Conservation (phyloP, 2,329 filamentous ascomycete genomes). For the Diaporthe vaccinii region DNA sequence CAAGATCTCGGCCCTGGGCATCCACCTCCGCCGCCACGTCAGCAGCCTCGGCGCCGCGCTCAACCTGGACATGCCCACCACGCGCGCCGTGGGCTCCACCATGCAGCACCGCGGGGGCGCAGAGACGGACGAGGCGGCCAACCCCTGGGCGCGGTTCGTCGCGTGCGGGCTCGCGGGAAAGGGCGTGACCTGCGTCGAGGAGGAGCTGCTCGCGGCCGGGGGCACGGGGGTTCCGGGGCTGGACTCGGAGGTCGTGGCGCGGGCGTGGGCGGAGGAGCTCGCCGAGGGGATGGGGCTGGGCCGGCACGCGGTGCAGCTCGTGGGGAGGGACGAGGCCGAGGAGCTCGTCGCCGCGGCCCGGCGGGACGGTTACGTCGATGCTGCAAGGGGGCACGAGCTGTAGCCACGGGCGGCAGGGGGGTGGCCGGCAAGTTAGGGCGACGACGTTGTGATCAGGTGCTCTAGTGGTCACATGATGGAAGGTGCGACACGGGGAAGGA, state of each 20-base stretch:
- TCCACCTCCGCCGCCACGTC: constrained; percentile 89
- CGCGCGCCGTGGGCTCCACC: constrained; percentile 36
- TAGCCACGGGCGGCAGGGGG: not conserved
- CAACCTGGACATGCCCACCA: constrained; percentile 76
- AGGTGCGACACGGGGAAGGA: constrained; percentile 26
- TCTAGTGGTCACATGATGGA: constrained; percentile 15
- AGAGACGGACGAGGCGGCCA: constrained; percentile 46
- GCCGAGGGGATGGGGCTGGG: constrained; percentile 35
- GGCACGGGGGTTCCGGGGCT: constrained; percentile 32
- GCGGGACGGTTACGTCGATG: constrained; percentile 31
- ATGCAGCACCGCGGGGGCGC: constrained; percentile 60
- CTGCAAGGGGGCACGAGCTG: constrained; percentile 31
- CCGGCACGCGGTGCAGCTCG: constrained; percentile 18
- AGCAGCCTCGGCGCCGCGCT: constrained; percentile 88
- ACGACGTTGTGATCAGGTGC: not conserved
- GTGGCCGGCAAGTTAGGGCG: not conserved
- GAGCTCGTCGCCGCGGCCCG: constrained; percentile 29
- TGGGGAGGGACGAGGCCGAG: constrained; percentile 29
- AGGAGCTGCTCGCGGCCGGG: constrained; percentile 56
- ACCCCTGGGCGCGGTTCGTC: constrained; percentile 80
- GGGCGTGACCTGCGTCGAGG: constrained; percentile 80
- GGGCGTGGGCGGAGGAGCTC: constrained; percentile 41
- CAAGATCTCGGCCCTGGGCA: constrained; percentile 92
- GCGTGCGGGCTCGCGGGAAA: constrained; percentile 89
- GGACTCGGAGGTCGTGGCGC: constrained; percentile 36